Base-by-base conservation (phyloP, 306 rosid species). In the Benincasa hispida region DNA sequence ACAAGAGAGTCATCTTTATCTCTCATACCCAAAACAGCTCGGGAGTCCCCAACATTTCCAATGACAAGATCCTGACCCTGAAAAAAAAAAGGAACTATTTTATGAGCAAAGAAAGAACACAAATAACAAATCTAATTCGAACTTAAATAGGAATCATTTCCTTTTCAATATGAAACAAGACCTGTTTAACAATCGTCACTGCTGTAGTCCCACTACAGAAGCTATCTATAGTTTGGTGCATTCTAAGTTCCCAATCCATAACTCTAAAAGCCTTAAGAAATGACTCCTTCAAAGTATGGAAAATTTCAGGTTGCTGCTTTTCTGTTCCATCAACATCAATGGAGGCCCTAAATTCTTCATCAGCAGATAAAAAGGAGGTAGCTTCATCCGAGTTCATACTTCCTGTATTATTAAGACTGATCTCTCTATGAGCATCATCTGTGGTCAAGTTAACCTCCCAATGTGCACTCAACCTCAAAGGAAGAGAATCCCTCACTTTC, bases 191-290 rank as follows among this genome's bases (percentile, higher is more conserved):
- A 48, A 95, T 81, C 67, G 98, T 92, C 76, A 95, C 99, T 1
- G 99, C 99, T 51, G 99, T 95, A 79, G 99, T 88, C 77, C 99
- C 99, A 65, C 99, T 95, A 79, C 99, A 95, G 84, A 88, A 92
- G 86, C 96, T 84, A 87, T 95, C 96, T 11, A 95, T 84, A 68
- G 74, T 84, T 74, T 85, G 92, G 76, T 89, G 92, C 28, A 75
- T 82, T 79, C 90, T 91, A 83, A 95, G 81, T 79, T 95, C 99
- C 85, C 97, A 82, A 76, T 95, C 99, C 98, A 92, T 89, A 77
- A 89, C 86, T 74, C 85, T 92, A 78, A 86, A 95, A 45, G 99
- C 97, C 85, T 88, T 95, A 70, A 89, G 77, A 85, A 92, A 92
- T 55, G 98, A 89, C 59, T 92, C 93, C 83, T 83, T 92, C 61